Evolutionary conservation across 2,329 filamentous ascomycete genomes (phyloP).

Genomic region (Elsinoe arachidis): DNA sequence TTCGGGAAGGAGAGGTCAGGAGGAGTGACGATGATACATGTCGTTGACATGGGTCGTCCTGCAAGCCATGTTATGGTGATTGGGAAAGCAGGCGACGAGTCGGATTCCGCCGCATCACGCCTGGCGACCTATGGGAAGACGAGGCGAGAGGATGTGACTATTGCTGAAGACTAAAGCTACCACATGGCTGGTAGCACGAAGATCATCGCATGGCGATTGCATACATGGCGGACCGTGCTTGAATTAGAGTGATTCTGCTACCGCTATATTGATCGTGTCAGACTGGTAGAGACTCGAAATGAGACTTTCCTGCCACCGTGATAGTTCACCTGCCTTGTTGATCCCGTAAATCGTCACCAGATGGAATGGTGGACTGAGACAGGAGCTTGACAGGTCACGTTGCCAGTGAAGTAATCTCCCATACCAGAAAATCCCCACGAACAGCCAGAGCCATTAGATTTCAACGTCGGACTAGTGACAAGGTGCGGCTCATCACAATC

Average conservation of each 20-base stretch:
- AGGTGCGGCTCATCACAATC: background rate
- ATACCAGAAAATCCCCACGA: background rate
- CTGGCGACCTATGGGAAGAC: background rate
- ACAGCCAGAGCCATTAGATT: background rate
- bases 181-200: background rate
- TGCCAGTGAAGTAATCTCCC: background rate
- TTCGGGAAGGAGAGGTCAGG: background rate
- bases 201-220: constrained; percentile 1
- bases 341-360: background rate
- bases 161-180: background rate
- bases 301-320: too few relatives aligned
- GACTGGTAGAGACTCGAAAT: too few relatives aligned
- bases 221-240: background rate
- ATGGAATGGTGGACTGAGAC: background rate
- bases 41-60: background rate
- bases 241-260: too few relatives aligned
- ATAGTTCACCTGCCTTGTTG: background rate
- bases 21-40: background rate
- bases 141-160: background rate
- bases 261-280: too few relatives aligned
- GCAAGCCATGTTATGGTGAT: too few relatives aligned
- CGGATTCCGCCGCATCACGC: too few relatives aligned
- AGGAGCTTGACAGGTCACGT: background rate
- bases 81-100: too few relatives aligned
- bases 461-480: background rate